These are phyloP conservation scores for Zygoascus meyerae DNA, from an alignment of 1,139 yeast species.

Conservation along the genomic window DNA sequence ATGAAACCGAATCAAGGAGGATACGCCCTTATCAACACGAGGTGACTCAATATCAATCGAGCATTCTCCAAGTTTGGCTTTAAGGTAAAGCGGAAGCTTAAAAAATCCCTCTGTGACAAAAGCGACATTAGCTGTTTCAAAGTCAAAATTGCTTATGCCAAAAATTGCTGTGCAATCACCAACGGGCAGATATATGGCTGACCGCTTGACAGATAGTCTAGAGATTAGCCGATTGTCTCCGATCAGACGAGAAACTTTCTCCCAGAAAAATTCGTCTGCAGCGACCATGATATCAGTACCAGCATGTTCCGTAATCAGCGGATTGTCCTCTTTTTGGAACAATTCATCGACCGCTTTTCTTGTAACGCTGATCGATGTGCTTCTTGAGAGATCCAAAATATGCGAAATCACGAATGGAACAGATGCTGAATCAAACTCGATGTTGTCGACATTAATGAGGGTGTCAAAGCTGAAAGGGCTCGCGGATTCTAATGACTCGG, in stretches of 20 bases:
- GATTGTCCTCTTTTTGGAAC: neutral
- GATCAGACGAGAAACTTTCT: no score
- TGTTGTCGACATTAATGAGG: neutral
- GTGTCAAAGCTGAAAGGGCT: neutral
- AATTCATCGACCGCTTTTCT: neutral
- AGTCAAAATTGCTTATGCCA: neutral
- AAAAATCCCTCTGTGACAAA: conserved; percentile 1
- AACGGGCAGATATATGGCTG: conserved; percentile 2
- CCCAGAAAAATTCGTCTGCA: no score
- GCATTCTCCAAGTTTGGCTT: neutral
- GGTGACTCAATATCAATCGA: conserved; percentile 3
- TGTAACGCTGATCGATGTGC: neutral
- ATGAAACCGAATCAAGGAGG: conserved; percentile 1
- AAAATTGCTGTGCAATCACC: neutral
- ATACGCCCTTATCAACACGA: neutral
- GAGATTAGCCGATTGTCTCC: no score
- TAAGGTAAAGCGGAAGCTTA: neutral
- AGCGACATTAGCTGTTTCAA: neutral
- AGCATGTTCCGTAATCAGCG: no score
- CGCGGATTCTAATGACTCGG: neutral
- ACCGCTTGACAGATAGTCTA: neutral
- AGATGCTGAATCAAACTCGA: conserved; percentile 6
- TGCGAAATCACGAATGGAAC: conserved; percentile 2
- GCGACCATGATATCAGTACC: no score
- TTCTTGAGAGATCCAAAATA: neutral